Conservation (phyloP, 352 stramenopile species). For the Globisporangium middletonii region DNA sequence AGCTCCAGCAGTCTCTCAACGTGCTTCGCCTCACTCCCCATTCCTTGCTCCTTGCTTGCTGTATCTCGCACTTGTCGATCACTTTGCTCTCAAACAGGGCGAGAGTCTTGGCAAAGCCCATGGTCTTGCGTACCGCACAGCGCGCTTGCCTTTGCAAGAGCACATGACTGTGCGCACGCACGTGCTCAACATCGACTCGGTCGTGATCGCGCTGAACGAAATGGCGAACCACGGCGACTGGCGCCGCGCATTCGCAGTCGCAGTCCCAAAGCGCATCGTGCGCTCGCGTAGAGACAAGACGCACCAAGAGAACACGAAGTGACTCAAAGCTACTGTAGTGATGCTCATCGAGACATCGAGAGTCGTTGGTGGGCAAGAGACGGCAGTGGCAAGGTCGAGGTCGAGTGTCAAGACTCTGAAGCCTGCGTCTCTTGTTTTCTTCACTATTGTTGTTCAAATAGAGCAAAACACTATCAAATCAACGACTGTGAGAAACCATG, state of each 20-base stretch:
- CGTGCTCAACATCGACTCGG: constrained; percentile 76
- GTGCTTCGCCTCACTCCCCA: not conserved
- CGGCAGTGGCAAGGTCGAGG: too few relatives aligned
- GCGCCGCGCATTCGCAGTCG: constrained; percentile 44
- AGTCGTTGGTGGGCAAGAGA: not conserved
- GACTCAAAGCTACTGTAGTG: not conserved
- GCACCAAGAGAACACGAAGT: not conserved
- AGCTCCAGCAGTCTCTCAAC: not conserved
- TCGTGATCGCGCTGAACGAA: constrained; percentile 70
- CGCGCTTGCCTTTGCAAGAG: constrained; percentile 64
- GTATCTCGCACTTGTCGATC: not conserved
- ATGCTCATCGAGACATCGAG: too few relatives aligned
- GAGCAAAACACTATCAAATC: too few relatives aligned
- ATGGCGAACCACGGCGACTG: constrained; percentile 64
- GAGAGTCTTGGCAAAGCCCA: constrained; percentile 38
- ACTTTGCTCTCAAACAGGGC: constrained; percentile 18
- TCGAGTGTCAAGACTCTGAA: too few relatives aligned
- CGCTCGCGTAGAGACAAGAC: constrained; percentile 11
- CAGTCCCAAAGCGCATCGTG: constrained; percentile 48
- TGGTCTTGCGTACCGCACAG: constrained; percentile 22
- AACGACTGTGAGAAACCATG: too few relatives aligned
- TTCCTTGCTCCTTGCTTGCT: not conserved
- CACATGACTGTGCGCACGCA: constrained; percentile 48
- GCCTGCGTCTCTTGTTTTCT: too few relatives aligned
- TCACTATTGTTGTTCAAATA: too few relatives aligned